phyloP scores from a whole-genome alignment of 2,329 filamentous ascomycete genomes.

The Dichotomopilus funicola region DNA sequence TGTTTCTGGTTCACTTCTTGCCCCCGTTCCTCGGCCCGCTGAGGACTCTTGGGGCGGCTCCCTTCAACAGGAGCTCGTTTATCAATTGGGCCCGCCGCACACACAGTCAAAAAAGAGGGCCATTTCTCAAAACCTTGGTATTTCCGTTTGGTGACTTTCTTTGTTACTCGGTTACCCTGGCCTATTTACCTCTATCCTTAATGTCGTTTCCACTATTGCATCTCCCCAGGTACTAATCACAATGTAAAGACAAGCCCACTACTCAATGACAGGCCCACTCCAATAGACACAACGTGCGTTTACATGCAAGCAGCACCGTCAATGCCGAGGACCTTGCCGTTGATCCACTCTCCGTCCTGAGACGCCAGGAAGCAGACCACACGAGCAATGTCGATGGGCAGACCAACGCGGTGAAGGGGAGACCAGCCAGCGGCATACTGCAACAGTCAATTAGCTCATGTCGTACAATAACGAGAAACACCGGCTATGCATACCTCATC shows the following conservation, averaged over 20 bases:
- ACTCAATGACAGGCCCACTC: neutral
- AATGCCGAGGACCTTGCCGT: constrained; percentile 36
- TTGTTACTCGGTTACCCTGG: no score
- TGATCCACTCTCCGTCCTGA: constrained; percentile 42
- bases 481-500: constrained; percentile 37
- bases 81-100: no score
- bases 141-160: no score
- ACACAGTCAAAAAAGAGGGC: no score
- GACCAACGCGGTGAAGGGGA: constrained; percentile 57
- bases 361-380: constrained; percentile 51
- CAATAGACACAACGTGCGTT: neutral
- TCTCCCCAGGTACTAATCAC: neutral
- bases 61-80: no score
- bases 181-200: no score
- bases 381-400: constrained; percentile 61
- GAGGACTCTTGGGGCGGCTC: no score
- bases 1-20: no score
- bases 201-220: no score
- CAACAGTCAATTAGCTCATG: neutral
- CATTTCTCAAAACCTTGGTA: no score
- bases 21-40: no score
- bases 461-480: neutral
- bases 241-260: neutral
- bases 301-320: constrained; percentile 32
- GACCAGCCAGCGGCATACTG: constrained; percentile 59